Evolutionary conservation across 73 alveolate genomes (phyloP), one percentile per base, ranked within the genome.

Genomic region (Paraurostyla sp.): DNA sequence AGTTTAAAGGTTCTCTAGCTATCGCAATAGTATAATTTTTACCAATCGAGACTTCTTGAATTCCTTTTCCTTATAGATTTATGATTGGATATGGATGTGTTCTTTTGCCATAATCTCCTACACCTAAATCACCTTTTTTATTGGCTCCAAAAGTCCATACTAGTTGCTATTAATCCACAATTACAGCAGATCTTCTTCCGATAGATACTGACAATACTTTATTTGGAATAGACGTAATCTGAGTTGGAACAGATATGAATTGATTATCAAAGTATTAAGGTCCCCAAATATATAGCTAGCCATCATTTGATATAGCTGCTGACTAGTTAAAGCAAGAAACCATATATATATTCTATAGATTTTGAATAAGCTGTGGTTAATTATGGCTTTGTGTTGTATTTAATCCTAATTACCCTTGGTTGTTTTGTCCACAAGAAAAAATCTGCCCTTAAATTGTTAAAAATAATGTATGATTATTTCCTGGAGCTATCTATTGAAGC

Each of bases 251-350:
- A 22, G 25, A 50, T 6, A 4, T 20, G 33, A 50, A 6, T 50
- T 6, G 22, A 15, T 62, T 30, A 41, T 83, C 88, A 30, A 25
- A 20, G n/a, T 71, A 49, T 18, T 60, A 33, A 16, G 78, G 60
- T 42, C 93, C 93, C 93, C 93, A 85, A 2, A 85, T n/a, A 38
- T 27, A 85, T 6, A 85, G 60, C 3, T 48, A 9, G 22, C 93
- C 93, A 4, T 71, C 65, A 11, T 48, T n/a, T 2, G 82, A 20
- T n/a, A 85, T 40, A 0, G 88, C 87, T 29, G 56, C 32, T 9
- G 88, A 71, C 22, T 80, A 36, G 30, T 50, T 25, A 22, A 80
- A 49, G 71, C 93, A 85, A 18, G 87, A 35, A 3, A 85, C 71
- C 45, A 23, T 3, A 22, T 4, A 48, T 11, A 85, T 71, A 51